Conservation (phyloP, 805 yeast species). For the Teunomyces lycoperdinae region DNA sequence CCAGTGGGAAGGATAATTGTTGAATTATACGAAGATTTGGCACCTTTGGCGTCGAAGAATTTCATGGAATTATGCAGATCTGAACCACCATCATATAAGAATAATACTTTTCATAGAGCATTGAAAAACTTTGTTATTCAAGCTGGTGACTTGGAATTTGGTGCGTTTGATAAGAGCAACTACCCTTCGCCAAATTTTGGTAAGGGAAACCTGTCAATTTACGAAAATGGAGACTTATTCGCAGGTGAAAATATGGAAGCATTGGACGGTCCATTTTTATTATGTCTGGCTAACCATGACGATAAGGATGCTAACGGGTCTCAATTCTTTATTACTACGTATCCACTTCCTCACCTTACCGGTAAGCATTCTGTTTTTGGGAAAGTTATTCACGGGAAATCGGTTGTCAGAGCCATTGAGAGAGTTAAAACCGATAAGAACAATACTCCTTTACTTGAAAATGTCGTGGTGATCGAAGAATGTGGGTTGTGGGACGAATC, state of each 20-base stretch:
- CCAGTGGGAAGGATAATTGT: constrained; percentile 60
- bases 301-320: constrained; percentile 49
- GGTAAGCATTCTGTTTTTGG: constrained; percentile 83
- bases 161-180: constrained; percentile 13
- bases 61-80: constrained; percentile 45
- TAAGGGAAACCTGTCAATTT: constrained; percentile 29
- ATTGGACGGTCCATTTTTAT: constrained; percentile 45
- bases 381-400: constrained; percentile 61
- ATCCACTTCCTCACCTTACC: constrained; percentile 67
- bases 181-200: constrained; percentile 32
- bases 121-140: constrained; percentile 70
- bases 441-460: constrained; percentile 38
- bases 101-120: constrained; percentile 57
- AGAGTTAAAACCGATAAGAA: constrained; percentile 39
- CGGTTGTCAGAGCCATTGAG: constrained; percentile 66
- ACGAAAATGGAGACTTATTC: constrained; percentile 29
- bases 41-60: constrained; percentile 57
- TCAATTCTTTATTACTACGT: constrained; percentile 71
- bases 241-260: constrained; percentile 57
- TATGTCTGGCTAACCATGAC: constrained; percentile 67
- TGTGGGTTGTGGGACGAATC: constrained; percentile 63
- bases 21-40: constrained; percentile 46
- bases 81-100: constrained; percentile 31
- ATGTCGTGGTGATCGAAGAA: constrained; percentile 46
- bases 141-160: constrained; percentile 57